A percentile compares a stretch with the other conserved stretches of the same genome.
Evolutionary conservation across 1,139 yeast species (phyloP).

Genomic region (Scheffersomyces lignicola): DNA sequence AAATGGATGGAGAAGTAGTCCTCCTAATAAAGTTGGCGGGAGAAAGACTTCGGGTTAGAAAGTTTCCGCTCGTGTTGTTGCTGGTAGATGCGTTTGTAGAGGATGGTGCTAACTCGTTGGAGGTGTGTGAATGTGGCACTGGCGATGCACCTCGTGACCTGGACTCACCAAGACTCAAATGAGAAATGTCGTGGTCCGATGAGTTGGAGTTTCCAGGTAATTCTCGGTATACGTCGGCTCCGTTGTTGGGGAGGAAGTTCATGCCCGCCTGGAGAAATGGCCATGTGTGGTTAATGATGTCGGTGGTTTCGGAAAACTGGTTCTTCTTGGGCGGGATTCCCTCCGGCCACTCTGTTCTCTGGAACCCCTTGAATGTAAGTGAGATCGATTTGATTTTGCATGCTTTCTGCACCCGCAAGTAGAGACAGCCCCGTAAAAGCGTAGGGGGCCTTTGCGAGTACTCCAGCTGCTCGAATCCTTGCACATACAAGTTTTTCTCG

Average conservation of each 20-base stretch:
- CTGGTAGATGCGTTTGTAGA: constrained; percentile 9
- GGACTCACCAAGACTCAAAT: constrained; percentile 31
- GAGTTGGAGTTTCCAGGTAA: constrained; percentile 14
- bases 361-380: constrained; percentile 66
- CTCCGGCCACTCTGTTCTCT: constrained; percentile 97
- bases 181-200: constrained; percentile 31
- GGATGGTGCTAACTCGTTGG: constrained; percentile 4
- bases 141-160: constrained; percentile 11
- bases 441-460: constrained; percentile 75
- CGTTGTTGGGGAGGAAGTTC: constrained; percentile 40
- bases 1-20: constrained; percentile 35
- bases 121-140: constrained; percentile 1
- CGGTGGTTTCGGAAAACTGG: constrained; percentile 63
- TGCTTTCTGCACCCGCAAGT: constrained; percentile 70
- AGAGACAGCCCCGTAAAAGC: constrained; percentile 77
- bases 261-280: constrained; percentile 60
- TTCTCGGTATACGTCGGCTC: constrained; percentile 54
- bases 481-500: constrained; percentile 76
- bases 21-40: constrained; percentile 38
- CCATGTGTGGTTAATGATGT: constrained; percentile 82
- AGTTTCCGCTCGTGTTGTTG: constrained; percentile 16
- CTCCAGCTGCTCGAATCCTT: constrained; percentile 75
- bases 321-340: constrained; percentile 90
- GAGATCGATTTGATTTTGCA: constrained; percentile 70
- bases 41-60: constrained; percentile 29